phyloP scores from a whole-genome alignment of 2,329 filamentous ascomycete genomes.

The Fonsecaea pugnacius region DNA sequence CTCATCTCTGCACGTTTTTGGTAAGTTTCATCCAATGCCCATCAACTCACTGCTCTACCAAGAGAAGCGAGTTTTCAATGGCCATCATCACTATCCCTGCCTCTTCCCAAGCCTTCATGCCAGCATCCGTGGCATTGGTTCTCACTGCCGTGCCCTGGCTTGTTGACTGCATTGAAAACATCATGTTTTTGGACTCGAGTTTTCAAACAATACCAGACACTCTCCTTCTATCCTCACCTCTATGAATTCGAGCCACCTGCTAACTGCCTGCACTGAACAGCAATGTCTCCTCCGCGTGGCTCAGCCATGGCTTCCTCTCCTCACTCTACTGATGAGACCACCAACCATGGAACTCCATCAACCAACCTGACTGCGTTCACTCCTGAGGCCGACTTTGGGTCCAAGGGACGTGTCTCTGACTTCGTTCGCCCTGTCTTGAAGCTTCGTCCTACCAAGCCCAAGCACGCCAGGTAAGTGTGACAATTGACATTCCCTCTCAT shows the following conservation, averaged over 20 bases:
- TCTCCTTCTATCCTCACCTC: not conserved
- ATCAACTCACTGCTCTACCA: not conserved
- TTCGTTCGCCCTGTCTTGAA: constrained; percentile 26
- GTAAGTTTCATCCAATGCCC: constrained; percentile 5
- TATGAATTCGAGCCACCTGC: not conserved
- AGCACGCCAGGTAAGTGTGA: constrained; percentile 21
- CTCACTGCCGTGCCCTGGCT: not conserved
- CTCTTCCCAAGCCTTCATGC: not conserved
- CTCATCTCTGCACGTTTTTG: not conserved
- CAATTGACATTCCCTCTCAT: not conserved
- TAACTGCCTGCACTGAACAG: constrained; percentile 1
- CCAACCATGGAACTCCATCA: constrained; percentile 63
- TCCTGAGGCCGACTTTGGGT: constrained; percentile 58
- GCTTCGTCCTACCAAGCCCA: constrained; percentile 1
- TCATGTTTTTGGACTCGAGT: constrained; percentile 6
- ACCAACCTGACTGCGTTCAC: constrained; percentile 68
- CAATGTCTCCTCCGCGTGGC: constrained; percentile 26
- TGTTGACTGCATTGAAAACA: constrained; percentile 1
- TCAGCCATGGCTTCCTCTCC: constrained; percentile 29
- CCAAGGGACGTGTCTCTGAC: constrained; percentile 42
- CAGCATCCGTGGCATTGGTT: not conserved
- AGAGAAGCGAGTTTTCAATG: constrained; percentile 11
- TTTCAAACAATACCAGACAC: constrained; percentile 1
- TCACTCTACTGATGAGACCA: constrained; percentile 26
- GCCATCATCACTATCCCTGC: constrained; percentile 2